Percentiles rank a stretch among this genome's conserved stretches.
Evolutionary conservation across 192 early-diverging fungal genomes (phyloP).

Genomic region (Lobosporangium transversale): DNA sequence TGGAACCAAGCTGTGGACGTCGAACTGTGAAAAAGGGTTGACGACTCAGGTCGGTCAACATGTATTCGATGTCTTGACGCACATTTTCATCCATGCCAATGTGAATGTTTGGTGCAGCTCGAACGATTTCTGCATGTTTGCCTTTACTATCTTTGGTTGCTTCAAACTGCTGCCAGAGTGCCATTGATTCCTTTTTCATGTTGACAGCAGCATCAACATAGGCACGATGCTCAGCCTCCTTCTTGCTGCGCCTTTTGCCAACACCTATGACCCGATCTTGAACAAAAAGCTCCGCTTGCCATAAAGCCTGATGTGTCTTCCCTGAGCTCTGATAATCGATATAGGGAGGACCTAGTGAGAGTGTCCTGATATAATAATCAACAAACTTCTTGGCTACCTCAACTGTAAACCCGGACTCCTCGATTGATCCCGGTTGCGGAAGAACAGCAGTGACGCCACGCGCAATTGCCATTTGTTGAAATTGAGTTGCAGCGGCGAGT

Average conservation of each 20-base stretch:
- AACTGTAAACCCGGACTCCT: conserved; percentile 37
- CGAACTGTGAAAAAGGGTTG: conserved; percentile 42
- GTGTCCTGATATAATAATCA: conserved; percentile 48
- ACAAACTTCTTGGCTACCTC: conserved; percentile 55
- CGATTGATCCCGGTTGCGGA: conserved; percentile 32
- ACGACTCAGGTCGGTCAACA: conserved; percentile 30
- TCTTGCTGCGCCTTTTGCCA: conserved; percentile 52
- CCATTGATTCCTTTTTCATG: conserved; percentile 48
- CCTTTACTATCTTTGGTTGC: conserved; percentile 41
- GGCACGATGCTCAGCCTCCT: conserved; percentile 48
- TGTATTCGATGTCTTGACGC: conserved; percentile 34
- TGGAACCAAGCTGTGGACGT: conserved; percentile 25
- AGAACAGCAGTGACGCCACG: conserved; percentile 34
- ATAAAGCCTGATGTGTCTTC: conserved; percentile 40
- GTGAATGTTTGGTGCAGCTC: conserved; percentile 45
- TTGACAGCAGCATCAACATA: conserved; percentile 53
- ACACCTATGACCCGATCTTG: conserved; percentile 39
- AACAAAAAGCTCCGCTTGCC: conserved; percentile 53
- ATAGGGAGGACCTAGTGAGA: conserved; percentile 45
- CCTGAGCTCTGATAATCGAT: conserved; percentile 49
- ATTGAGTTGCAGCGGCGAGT: conserved; percentile 43
- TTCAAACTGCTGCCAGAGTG: conserved; percentile 54
- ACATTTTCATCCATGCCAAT: conserved; percentile 47
- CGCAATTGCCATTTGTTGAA: conserved; percentile 53
- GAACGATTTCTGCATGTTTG: conserved; percentile 40